phyloP scores from a whole-genome alignment of 768 basidiomycete genomes.

The Krasilnikovozyma curviuscula region DNA sequence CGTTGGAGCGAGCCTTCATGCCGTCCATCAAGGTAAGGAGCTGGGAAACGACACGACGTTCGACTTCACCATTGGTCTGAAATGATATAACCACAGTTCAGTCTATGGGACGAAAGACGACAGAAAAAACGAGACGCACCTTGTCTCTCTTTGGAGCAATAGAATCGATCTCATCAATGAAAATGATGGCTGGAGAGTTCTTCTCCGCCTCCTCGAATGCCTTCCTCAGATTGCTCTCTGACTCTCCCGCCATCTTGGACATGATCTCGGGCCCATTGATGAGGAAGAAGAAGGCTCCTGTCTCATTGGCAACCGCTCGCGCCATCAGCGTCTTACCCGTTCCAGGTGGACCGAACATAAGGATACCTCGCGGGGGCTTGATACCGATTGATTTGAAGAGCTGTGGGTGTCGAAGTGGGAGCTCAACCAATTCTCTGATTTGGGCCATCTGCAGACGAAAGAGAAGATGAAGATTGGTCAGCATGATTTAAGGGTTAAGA shows the following conservation, averaged over 20 bases:
- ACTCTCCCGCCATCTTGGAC: conserved; percentile 99
- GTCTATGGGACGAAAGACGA: background rate
- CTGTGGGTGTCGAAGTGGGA: conserved; percentile 93
- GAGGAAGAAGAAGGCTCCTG: conserved; percentile 98
- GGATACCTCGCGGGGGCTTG: conserved; percentile 95
- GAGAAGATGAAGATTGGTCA: background rate
- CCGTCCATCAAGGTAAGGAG: conserved; percentile 98
- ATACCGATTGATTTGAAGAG: conserved; percentile 99
- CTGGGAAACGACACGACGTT: conserved; percentile 96
- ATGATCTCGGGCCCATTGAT: conserved; percentile 99
- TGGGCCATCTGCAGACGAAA: conserved; percentile 13
- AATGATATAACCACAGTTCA: background rate
- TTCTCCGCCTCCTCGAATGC: conserved; percentile 99
- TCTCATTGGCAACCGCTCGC: conserved; percentile 96
- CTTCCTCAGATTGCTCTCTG: conserved; percentile 89
- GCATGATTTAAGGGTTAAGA: background rate
- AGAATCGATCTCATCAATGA: conserved; percentile 98
- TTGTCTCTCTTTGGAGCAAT: conserved; percentile 99
- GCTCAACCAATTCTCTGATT: conserved; percentile 95
- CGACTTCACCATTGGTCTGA: conserved; percentile 97
- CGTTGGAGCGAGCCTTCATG: conserved; percentile 92
- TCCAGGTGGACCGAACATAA: conserved; percentile 96
- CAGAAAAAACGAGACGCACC: conserved; percentile 30
- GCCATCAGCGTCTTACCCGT: conserved; percentile 99
- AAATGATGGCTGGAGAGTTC: conserved; percentile 98